Evolutionary conservation across 1,139 yeast genomes (phyloP), one percentile per base, ranked within the genome.

Genomic region (Lodderomyces jiufengensis): DNA sequence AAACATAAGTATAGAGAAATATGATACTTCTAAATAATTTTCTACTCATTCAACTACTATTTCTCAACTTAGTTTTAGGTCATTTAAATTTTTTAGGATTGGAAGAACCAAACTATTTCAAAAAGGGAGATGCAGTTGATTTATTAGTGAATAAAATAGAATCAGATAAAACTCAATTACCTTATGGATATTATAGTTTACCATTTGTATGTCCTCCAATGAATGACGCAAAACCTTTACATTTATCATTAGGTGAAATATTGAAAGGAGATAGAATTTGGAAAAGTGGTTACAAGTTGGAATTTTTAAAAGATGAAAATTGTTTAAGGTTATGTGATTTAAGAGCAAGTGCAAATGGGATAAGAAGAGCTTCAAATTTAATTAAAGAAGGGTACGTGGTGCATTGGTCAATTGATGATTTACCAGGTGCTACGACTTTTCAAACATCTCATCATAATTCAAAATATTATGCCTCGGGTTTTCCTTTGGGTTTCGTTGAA

Each of bases 361-460:
- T 84, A 24, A 60, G 57, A 37, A 64, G 74, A 37, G 88, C 94
- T 0, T 76, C 71, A 36, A 68, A 75, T 21, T 62, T 87, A 40
- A 78, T 88, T 32, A 66, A 75, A 46, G 65, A 80, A 38, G 85
- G 85, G 3, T 87, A 87, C 49, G 81, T 81, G 35, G 88, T 75
- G 9, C 92, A 87, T 52, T 88, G 96, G 96, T 60, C 76, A 29
- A 68, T 87, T 14, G 96, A 88, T 60, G 87, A 82, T 13, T 62
- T 88, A 27, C 96, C 96, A 0, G 95, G 94, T 3, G 94, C 95
- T 3, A 86, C 96, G 4, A 84, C 95, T 1, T 84, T 82, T 51
- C 76, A 81, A 24, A 78, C 84, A 6, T 70, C 78, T 4, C 76
- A 73, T 32, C 73, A 71, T 29, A 65, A 74, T 29, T 63, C 67